phyloP scores from a whole-genome alignment of 768 basidiomycete species.

The Phaeotremella fagi region DNA sequence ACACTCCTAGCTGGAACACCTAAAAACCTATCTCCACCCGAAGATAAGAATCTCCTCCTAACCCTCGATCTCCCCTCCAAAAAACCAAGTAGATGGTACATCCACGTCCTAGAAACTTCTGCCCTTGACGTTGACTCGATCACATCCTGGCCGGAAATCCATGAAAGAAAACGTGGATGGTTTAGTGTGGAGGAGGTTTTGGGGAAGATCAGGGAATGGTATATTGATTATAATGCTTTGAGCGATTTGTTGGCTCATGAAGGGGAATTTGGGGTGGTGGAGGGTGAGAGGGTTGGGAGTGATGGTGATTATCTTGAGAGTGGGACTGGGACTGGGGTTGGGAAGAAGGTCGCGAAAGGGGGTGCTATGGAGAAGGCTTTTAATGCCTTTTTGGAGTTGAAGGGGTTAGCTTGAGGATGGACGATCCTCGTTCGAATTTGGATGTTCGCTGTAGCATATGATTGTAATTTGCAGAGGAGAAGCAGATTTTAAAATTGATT shows the following conservation, averaged over 20 bases:
- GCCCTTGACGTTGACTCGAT: slow-evolving; percentile 13
- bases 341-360: slow-evolving; percentile 33
- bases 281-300: no score
- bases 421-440: no score
- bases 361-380: slow-evolving; percentile 40
- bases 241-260: not conserved
- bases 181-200: slow-evolving; percentile 12
- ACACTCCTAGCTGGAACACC: slow-evolving; percentile 32
- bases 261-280: no score
- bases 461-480: no score
- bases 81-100: slow-evolving; percentile 22
- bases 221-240: slow-evolving; percentile 4
- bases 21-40: slow-evolving; percentile 8
- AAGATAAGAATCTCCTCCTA: slow-evolving; percentile 18
- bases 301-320: not conserved
- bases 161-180: slow-evolving; percentile 31
- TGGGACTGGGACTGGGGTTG: slow-evolving; percentile 1
- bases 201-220: slow-evolving; percentile 28
- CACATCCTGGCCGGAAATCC: slow-evolving; percentile 27
- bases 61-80: slow-evolving; percentile 17
- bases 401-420: no score
- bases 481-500: no score
- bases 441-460: no score
- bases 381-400: slow-evolving; percentile 15
- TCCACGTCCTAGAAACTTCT: slow-evolving; percentile 22